Percentiles rank a stretch among this genome's conserved stretches.
These are phyloP conservation scores for Gynostemma pentaphyllum DNA, from an alignment of 306 rosid species.

Conservation along the genomic window DNA sequence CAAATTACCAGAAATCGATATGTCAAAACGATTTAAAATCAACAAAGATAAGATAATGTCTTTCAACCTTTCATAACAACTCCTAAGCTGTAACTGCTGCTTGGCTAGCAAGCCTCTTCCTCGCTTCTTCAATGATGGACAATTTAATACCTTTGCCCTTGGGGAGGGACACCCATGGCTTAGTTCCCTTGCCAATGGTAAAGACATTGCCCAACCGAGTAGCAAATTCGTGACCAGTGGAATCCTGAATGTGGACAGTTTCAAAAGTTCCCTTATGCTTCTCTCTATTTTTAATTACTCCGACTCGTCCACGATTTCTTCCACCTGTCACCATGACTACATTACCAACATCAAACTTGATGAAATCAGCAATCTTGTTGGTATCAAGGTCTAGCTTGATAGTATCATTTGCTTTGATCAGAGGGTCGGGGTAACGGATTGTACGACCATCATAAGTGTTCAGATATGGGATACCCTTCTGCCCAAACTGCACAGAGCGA, in stretches of 20 bases:
- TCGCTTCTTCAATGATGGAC: constrained; percentile 68
- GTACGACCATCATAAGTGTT: constrained; percentile 85
- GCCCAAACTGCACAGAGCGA: constrained; percentile 71
- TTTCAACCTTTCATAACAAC: no score
- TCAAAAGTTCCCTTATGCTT: constrained; percentile 82
- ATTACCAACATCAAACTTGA: constrained; percentile 76
- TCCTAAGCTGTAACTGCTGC: constrained; percentile 28
- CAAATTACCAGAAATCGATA: no score
- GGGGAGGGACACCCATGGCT: constrained; percentile 76
- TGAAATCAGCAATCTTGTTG: constrained; percentile 66
- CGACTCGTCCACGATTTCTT: constrained; percentile 78
- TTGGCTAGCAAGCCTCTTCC: constrained; percentile 57
- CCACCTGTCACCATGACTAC: constrained; percentile 87
- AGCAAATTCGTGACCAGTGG: constrained; percentile 71
- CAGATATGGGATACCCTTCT: constrained; percentile 64
- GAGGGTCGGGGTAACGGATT: constrained; percentile 82
- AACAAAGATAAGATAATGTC: no score
- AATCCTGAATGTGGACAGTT: constrained; percentile 70
- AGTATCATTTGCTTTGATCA: constrained; percentile 71
- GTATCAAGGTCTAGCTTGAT: constrained; percentile 60
- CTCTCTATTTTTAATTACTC: constrained; percentile 75
- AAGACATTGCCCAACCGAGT: constrained; percentile 69
- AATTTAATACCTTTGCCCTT: constrained; percentile 91
- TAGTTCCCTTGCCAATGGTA: constrained; percentile 69
- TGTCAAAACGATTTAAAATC: no score